phyloP scores from a whole-genome alignment of 2,329 filamentous ascomycete species.

The Parastagonospora nodorum region DNA sequence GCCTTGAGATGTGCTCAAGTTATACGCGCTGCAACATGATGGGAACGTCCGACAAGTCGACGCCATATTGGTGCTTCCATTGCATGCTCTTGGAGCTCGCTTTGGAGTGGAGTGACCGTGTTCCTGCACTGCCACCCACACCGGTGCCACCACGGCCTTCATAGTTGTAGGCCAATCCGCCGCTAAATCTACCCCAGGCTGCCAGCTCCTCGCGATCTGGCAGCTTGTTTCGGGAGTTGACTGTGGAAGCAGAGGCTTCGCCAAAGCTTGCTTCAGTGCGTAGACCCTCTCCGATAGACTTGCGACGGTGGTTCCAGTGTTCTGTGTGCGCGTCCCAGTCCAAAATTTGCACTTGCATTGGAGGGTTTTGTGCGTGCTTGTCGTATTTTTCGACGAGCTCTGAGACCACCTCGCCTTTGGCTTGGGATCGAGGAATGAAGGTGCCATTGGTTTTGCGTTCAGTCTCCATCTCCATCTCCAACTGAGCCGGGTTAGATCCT shows the following conservation, averaged over 20 bases:
- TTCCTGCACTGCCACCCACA: slow-evolving; percentile 45
- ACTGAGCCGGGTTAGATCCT: slow-evolving; percentile 7
- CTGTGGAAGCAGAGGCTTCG: slow-evolving; percentile 8
- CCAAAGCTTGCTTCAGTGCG: slow-evolving; percentile 14
- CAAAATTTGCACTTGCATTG: slow-evolving; percentile 11
- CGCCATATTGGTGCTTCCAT: slow-evolving; percentile 34
- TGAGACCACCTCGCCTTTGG: slow-evolving; percentile 23
- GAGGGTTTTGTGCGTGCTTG: slow-evolving; percentile 3
- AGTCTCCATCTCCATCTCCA: slow-evolving; percentile 8
- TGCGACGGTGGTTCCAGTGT: slow-evolving; percentile 36
- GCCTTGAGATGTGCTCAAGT: neutral
- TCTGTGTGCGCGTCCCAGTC: slow-evolving; percentile 35
- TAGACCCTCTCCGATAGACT: slow-evolving; percentile 35
- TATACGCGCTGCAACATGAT: slow-evolving; percentile 29
- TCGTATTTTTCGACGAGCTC: slow-evolving; percentile 23
- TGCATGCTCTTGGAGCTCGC: slow-evolving; percentile 38
- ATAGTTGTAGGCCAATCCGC: slow-evolving; percentile 44
- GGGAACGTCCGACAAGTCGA: slow-evolving; percentile 42
- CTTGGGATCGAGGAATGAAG: slow-evolving; percentile 16
- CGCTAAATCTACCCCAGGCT: slow-evolving; percentile 41
- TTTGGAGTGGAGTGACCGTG: slow-evolving; percentile 35
- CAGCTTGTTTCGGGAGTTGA: slow-evolving; percentile 6
- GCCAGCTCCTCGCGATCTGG: slow-evolving; percentile 10
- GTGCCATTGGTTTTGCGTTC: slow-evolving; percentile 5
- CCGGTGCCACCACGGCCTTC: slow-evolving; percentile 34